phyloP scores from a whole-genome alignment of 2,329 filamentous ascomycete species.

The Amphichorda felina region DNA sequence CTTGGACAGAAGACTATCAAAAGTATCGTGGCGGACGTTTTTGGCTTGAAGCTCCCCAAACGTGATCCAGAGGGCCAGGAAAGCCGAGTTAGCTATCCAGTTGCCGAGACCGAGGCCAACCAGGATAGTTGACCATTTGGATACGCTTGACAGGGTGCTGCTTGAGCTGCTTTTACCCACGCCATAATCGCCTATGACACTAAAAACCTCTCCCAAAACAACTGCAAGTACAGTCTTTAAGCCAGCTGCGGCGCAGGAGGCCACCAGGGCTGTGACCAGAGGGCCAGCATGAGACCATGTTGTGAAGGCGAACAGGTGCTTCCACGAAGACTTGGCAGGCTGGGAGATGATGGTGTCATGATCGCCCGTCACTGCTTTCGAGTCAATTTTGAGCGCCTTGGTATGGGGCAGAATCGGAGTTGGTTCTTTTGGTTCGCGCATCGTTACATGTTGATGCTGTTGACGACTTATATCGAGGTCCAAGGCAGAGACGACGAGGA shows the following conservation, averaged over 20 bases:
- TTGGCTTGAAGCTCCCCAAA: slow-evolving; percentile 76
- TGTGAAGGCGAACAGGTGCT: slow-evolving; percentile 60
- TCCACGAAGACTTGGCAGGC: slow-evolving; percentile 16
- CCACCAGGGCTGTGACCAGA: slow-evolving; percentile 40
- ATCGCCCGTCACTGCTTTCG: no score
- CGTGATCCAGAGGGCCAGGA: slow-evolving; percentile 59
- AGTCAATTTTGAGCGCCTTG: no score
- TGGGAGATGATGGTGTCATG: no score
- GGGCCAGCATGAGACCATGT: slow-evolving; percentile 43
- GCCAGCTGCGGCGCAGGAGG: slow-evolving; percentile 47
- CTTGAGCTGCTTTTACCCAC: slow-evolving; percentile 33
- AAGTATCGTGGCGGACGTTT: slow-evolving; percentile 51
- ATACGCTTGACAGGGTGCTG: slow-evolving; percentile 42
- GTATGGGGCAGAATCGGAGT: no score
- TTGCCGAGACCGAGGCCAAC: slow-evolving; percentile 49
- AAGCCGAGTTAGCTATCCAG: slow-evolving; percentile 55
- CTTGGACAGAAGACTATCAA: slow-evolving; percentile 55
- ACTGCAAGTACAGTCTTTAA: slow-evolving; percentile 55
- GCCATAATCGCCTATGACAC: slow-evolving; percentile 56
- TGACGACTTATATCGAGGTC: no score
- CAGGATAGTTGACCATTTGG: slow-evolving; percentile 50
- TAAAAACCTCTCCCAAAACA: slow-evolving; percentile 64
- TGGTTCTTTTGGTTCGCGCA: no score
- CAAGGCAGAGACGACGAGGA: no score
- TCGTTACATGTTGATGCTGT: no score